These are phyloP conservation scores for Trichoderma aggressivum DNA, from an alignment of 2,329 filamentous ascomycete species.

Conservation along the genomic window DNA sequence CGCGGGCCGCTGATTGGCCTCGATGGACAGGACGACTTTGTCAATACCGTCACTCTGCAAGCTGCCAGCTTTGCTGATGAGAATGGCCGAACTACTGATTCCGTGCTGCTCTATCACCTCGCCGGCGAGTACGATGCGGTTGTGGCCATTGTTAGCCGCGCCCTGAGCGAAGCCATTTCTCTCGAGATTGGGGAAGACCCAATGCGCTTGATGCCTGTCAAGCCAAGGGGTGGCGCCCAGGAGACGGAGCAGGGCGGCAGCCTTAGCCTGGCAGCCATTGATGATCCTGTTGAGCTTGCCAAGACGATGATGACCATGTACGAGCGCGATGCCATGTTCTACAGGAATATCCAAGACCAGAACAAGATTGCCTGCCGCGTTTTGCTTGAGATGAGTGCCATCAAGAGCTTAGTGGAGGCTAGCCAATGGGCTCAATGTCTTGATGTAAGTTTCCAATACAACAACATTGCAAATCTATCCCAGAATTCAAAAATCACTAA, in stretches of 20 bases:
- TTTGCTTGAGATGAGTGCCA: constrained; percentile 58
- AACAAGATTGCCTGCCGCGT: constrained; percentile 56
- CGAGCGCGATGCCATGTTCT: constrained; percentile 59
- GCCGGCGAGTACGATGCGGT: constrained; percentile 95
- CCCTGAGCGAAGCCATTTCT: constrained; percentile 83
- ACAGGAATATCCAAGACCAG: constrained; percentile 53
- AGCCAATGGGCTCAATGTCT: constrained; percentile 56
- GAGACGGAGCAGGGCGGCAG: constrained; percentile 47
- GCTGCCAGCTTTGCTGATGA: constrained; percentile 92
- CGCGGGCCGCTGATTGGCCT: constrained; percentile 79
- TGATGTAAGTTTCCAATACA: constrained; percentile 47
- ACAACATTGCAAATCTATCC: background rate
- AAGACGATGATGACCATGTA: constrained; percentile 62
- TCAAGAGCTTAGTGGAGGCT: constrained; percentile 54
- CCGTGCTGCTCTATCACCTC: constrained; percentile 89
- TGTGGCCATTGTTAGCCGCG: constrained; percentile 83
- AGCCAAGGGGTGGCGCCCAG: constrained; percentile 56
- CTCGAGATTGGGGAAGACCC: constrained; percentile 81
- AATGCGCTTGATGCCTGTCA: constrained; percentile 74
- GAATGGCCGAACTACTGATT: constrained; percentile 88
- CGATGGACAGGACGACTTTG: constrained; percentile 74
- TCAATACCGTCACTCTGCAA: constrained; percentile 88
- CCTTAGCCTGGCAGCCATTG: constrained; percentile 58
- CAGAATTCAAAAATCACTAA: background rate
- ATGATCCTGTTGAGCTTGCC: constrained; percentile 59